phyloP scores from a whole-genome alignment of 371 early-diverging fungal species.

The Conidiobolus coronatus region DNA sequence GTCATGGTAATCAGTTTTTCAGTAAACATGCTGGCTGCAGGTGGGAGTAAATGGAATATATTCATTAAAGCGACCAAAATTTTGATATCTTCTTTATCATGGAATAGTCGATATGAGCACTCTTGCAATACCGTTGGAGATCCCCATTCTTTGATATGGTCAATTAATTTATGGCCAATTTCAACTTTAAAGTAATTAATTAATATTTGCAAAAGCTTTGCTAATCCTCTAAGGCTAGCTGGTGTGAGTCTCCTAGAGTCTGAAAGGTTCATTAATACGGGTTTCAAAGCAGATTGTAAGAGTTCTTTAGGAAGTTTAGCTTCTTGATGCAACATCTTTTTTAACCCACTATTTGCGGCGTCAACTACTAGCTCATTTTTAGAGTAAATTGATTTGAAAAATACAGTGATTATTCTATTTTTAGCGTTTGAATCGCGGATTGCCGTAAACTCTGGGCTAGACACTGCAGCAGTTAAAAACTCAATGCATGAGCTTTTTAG shows the following conservation, averaged over 20 bases:
- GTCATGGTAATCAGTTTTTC: slow-evolving; percentile 69
- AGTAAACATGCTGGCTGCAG: slow-evolving; percentile 77
- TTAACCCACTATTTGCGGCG: slow-evolving; percentile 79
- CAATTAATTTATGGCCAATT: slow-evolving; percentile 90
- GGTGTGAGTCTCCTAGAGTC: slow-evolving; percentile 85
- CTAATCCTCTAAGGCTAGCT: slow-evolving; percentile 78
- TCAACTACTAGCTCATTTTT: slow-evolving; percentile 84
- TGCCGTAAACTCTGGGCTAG: slow-evolving; percentile 56
- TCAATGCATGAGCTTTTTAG: slow-evolving; percentile 68
- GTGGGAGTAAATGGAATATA: slow-evolving; percentile 78
- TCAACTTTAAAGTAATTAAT: slow-evolving; percentile 96
- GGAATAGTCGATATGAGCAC: slow-evolving; percentile 50
- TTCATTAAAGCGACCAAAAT: slow-evolving; percentile 85
- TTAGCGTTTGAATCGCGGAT: slow-evolving; percentile 49
- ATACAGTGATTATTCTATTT: slow-evolving; percentile 74
- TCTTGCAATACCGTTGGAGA: slow-evolving; percentile 59
- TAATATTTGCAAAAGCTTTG: slow-evolving; percentile 72
- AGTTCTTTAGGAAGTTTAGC: slow-evolving; percentile 87
- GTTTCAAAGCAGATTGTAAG: slow-evolving; percentile 86
- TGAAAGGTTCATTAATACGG: slow-evolving; percentile 80
- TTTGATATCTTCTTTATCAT: slow-evolving; percentile 73
- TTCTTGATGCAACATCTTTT: slow-evolving; percentile 63
- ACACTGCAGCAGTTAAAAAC: slow-evolving; percentile 81
- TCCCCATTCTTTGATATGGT: slow-evolving; percentile 85
- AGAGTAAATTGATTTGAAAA: slow-evolving; percentile 91